Conservation (phyloP, 768 basidiomycete genomes). For the Termitomyces sp. region DNA sequence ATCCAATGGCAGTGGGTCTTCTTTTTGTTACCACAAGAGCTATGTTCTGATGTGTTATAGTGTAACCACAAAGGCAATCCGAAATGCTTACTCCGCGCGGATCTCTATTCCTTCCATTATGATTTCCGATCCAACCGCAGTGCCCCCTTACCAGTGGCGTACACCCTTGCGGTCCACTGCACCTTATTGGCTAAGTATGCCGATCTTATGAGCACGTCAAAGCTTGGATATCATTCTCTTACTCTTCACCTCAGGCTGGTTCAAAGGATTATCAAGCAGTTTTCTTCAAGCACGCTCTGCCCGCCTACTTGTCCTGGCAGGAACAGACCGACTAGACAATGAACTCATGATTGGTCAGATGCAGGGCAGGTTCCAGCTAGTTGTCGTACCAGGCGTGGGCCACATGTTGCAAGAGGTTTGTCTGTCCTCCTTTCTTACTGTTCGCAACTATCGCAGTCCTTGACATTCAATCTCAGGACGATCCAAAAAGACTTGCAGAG, state of each 20-base stretch:
- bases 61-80: slow-evolving; percentile 75
- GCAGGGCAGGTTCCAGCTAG: slow-evolving; percentile 95
- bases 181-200: slow-evolving; percentile 83
- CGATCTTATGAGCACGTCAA: background rate
- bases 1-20: slow-evolving; percentile 92
- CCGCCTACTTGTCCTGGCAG: slow-evolving; percentile 85
- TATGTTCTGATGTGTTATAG: slow-evolving; percentile 31
- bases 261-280: slow-evolving; percentile 68
- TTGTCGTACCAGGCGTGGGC: slow-evolving; percentile 80
- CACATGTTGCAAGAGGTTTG: slow-evolving; percentile 93
- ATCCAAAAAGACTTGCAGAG: slow-evolving; percentile 76
- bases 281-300: slow-evolving; percentile 80
- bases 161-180: slow-evolving; percentile 81
- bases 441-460: background rate
- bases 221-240: background rate
- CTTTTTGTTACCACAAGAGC: background rate
- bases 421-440: slow-evolving; percentile 5
- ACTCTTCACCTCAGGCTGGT: slow-evolving; percentile 67
- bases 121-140: slow-evolving; percentile 35
- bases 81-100: slow-evolving; percentile 76
- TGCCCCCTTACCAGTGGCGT: slow-evolving; percentile 65
- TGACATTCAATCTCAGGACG: slow-evolving; percentile 55
- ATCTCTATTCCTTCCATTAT: slow-evolving; percentile 85
- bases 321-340: slow-evolving; percentile 87
- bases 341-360: slow-evolving; percentile 96